Base-by-base conservation (phyloP, 495 filamentous ascomycete genomes). In the Lichina pygmaea region DNA sequence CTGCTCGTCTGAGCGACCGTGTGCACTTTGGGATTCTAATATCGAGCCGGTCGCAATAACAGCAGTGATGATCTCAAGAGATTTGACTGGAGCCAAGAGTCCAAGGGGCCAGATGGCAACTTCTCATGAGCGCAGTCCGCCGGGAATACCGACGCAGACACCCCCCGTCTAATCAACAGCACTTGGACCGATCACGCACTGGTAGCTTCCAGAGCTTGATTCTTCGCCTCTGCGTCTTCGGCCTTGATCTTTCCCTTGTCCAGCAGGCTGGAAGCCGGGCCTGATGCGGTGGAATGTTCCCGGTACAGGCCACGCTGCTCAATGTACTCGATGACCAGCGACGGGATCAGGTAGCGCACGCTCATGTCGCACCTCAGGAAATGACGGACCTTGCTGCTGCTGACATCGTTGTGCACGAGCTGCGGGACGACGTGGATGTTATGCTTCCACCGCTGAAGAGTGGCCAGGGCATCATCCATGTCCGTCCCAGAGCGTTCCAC, bases 351-450 rank as follows among this genome's bases (percentile, higher is more conserved):
- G 48, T 73, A 78, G 47, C 67, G 68, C 24, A 81, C 73, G 51
- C 79, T 86, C 67, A 91, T 77, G 50, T 84, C 79, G 51, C 78
- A 72, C 49, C 76, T 69, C 43, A 86, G 57, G 59, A 93, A 89
- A 8, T 60, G 52, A n/a, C 61, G 50, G 24, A 63, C 52, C 47
- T 63, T 60, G 8, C 60, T 61, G 30, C 57, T 59, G 37, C 56
- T 82, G 48, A 94, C 79, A 52, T 91, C 79, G 54, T 93, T 93
- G 41, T 82, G 75, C 42, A 94, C 85, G 43, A 89, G 70, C 53
- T 92, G 84, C 52, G 78, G 75, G 50, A 93, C 85, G 42, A 89
- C 75, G 55, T 80, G 73, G 47, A 94, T 92, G 48, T 92, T 89
- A 43, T 73, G 66, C 44, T 71, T 68, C 70, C 68, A 78, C 34